These are phyloP conservation scores for Metroxylon sagu DNA, from an alignment of 176 grass and related monocot genomes.

Conservation along the genomic window DNA sequence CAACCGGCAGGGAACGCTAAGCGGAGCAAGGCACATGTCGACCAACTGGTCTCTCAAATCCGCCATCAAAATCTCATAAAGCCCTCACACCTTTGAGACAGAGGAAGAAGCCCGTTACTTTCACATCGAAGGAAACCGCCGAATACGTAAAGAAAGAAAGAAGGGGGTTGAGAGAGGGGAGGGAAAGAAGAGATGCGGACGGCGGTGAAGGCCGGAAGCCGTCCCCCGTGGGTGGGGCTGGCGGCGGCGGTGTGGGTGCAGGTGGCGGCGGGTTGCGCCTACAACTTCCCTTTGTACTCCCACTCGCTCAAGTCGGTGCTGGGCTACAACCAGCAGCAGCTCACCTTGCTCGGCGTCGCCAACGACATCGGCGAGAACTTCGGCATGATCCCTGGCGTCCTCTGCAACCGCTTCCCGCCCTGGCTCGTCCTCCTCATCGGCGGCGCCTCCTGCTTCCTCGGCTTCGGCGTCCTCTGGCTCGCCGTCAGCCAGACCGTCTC, in stretches of 20 bases:
- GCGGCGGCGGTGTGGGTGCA: conserved; percentile 84
- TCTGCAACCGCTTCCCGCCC: conserved; percentile 58
- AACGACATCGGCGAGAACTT: conserved; percentile 94
- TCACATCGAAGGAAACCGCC: too few species aligned
- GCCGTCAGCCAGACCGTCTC: conserved; percentile 63
- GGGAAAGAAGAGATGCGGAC: not conserved
- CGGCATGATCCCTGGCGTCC: conserved; percentile 53
- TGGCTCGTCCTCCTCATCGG: conserved; percentile 75
- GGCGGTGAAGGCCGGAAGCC: conserved; percentile 60
- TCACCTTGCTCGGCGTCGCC: conserved; percentile 87
- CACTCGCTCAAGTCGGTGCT: conserved; percentile 53
- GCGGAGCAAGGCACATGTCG: too few species aligned
- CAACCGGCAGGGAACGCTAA: too few species aligned
- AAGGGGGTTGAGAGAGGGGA: too few species aligned
- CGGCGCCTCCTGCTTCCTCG: conserved; percentile 63
- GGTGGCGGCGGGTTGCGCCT: conserved; percentile 74
- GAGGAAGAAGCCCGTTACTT: too few species aligned
- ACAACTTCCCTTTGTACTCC: conserved; percentile 89
- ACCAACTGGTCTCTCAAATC: too few species aligned
- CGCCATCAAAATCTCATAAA: too few species aligned
- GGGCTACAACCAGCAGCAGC: conserved; percentile 51
- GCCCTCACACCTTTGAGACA: too few species aligned
- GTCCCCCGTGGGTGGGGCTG: conserved; percentile 89
- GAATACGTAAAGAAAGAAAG: too few species aligned
- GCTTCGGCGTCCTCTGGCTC: conserved; percentile 77